Evolutionary conservation across 2,329 filamentous ascomycete species (phyloP).

Genomic region (Pyricularia pennisetigena): DNA sequence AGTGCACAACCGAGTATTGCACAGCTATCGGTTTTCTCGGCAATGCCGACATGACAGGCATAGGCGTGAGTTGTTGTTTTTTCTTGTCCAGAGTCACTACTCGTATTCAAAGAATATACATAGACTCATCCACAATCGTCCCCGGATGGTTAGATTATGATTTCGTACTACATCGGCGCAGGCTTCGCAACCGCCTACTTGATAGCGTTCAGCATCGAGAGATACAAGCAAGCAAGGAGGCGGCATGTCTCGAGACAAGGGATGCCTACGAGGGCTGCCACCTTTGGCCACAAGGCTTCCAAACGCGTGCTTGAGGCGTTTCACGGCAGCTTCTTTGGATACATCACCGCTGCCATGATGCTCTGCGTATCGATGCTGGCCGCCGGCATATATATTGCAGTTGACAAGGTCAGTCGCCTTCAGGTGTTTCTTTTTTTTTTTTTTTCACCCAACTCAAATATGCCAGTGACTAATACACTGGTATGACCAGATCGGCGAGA

Average conservation of each 20-base stretch:
- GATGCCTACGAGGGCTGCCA: background rate
- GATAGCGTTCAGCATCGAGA: constrained; percentile 8
- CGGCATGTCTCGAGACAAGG: background rate
- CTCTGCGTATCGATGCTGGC: constrained; percentile 11
- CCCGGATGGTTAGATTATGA: constrained; percentile 4
- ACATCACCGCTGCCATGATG: constrained; percentile 9
- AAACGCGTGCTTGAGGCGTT: constrained; percentile 16
- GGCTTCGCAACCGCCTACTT: constrained; percentile 10
- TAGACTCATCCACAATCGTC: background rate
- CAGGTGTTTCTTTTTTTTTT: too few species aligned
- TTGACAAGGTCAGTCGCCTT: background rate
- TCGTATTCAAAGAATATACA: background rate
- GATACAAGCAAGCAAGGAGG: constrained; percentile 1
- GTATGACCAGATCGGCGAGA: too few species aligned
- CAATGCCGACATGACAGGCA: constrained; percentile 13
- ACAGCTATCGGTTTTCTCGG: constrained; percentile 12
- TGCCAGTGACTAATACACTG: too few species aligned
- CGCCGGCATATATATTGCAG: constrained; percentile 10
- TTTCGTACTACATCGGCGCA: constrained; percentile 12
- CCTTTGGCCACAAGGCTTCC: background rate
- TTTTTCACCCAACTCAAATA: background rate
- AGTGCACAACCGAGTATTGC: constrained; percentile 10
- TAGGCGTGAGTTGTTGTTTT: constrained; percentile 12
- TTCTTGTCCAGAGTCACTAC: background rate
- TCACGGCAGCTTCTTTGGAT: constrained; percentile 15